Evolutionary conservation across 75 land plant species (phyloP), one percentile per base, ranked within the genome.

Genomic region (Cryptomeria japonica): DNA sequence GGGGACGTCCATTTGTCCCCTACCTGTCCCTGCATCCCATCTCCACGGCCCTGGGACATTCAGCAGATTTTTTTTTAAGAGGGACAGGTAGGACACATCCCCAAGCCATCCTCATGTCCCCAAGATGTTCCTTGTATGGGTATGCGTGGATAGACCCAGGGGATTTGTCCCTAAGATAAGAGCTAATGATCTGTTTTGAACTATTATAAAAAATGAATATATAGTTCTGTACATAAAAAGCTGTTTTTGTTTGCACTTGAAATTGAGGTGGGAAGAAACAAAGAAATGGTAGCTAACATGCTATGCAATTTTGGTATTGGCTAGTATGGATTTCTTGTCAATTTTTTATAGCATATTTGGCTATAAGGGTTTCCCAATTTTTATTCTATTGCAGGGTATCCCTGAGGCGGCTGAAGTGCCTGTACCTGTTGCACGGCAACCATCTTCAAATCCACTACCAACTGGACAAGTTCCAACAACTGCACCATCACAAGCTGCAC

Each of bases 321-420:
- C 12, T 34, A 34, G 34, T 15, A 64, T 64, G 70, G 8, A 64
- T 1, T 9, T 64, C 31, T 64, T 64, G 0, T 61, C 6, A 28
- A 64, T 28, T 64, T 1, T 64, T 64, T 64, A 25, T 64, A 5
- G 9, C 31, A 64, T 64, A 28, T 64, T 64, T 7, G 28, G 70
- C 70, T 64, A 64, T 64, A 64, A 64, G 6, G 70, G 9, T 28
- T 25, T 7, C 28, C 31, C 70, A 64, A 86, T 72, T 3, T 34
- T 9, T 85, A 3, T 55, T 36, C 3, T 85, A 15, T 31, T 70
- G 75, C 64, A 97, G 99, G 99, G 98, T 11, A 97, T 97, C 85
- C 99, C 99, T 31, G 93, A 89, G 84, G 53, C 94, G 64, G 91
- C 97, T n/a, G 97, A 96, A 83, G 87, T 93, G 77, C 93, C 97